Percentiles rank a stretch among this genome's conserved stretches.
These are phyloP conservation scores for Rhynchospora breviuscula DNA, from an alignment of 176 grass and related monocot genomes.

Conservation along the genomic window DNA sequence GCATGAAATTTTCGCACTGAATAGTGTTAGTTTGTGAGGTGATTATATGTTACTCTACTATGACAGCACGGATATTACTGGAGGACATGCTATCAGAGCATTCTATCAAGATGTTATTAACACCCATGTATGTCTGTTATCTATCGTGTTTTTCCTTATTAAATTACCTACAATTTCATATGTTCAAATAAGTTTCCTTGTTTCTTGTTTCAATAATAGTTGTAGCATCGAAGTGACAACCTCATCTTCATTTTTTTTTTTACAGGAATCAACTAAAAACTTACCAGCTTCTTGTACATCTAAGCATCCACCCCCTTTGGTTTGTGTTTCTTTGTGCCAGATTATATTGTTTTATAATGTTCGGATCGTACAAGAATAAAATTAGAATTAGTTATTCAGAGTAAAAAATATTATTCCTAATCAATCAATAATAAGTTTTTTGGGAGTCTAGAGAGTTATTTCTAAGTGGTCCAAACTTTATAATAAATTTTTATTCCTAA, in stretches of 20 bases:
- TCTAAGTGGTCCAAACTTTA: too few species aligned
- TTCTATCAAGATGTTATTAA: constrained; percentile 52
- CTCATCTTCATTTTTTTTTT: constrained; percentile 1
- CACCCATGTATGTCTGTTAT: constrained; percentile 57
- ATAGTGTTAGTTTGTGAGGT: background rate
- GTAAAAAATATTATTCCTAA: too few species aligned
- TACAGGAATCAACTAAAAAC: constrained; percentile 69
- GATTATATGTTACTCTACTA: background rate
- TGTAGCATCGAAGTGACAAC: background rate
- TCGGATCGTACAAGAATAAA: too few species aligned
- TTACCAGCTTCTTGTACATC: constrained; percentile 75
- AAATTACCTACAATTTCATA: background rate
- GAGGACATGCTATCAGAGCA: constrained; percentile 39
- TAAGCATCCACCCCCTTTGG: constrained; percentile 48
- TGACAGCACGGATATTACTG: constrained; percentile 70
- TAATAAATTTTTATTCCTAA: too few species aligned
- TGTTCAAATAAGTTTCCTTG: background rate
- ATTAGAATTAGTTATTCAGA: too few species aligned
- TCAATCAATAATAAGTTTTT: too few species aligned
- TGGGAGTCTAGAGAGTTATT: too few species aligned
- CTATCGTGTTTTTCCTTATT: background rate
- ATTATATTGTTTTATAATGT: background rate
- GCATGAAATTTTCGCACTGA: background rate
- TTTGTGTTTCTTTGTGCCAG: constrained; percentile 22
- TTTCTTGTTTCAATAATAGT: too few species aligned